Conservation (phyloP, 2,329 filamentous ascomycete species). For the Dothistroma pini region DNA sequence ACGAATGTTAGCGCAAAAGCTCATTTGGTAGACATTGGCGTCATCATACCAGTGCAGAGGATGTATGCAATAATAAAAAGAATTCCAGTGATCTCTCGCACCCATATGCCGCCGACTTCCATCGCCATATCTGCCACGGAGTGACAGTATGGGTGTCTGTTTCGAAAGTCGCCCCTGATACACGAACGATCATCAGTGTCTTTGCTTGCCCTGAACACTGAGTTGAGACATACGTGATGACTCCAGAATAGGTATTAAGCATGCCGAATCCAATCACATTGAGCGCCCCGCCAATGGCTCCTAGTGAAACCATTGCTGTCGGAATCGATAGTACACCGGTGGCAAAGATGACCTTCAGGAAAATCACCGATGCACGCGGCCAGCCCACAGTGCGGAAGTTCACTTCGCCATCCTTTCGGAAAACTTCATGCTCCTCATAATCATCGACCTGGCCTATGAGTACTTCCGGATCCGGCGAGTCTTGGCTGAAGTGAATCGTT, state of each 20-base stretch:
- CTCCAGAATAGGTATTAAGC: slow-evolving; percentile 41
- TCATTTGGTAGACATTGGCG: background rate
- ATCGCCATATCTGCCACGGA: slow-evolving; percentile 57
- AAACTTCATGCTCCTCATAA: slow-evolving; percentile 47
- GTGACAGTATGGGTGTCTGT: slow-evolving; percentile 50
- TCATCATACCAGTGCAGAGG: slow-evolving; percentile 46
- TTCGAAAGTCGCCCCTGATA: slow-evolving; percentile 44
- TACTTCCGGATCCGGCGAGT: slow-evolving; percentile 20
- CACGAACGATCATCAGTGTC: background rate
- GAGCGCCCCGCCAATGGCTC: slow-evolving; percentile 47
- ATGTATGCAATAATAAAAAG: slow-evolving; percentile 58
- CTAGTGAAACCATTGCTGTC: slow-evolving; percentile 46
- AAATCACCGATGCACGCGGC: slow-evolving; percentile 51
- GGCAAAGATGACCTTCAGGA: slow-evolving; percentile 52
- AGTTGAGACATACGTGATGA: background rate
- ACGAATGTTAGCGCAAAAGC: background rate
- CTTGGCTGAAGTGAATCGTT: slow-evolving; percentile 1
- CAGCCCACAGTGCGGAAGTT: slow-evolving; percentile 54
- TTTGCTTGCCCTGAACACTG: background rate
- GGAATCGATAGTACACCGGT: slow-evolving; percentile 51
- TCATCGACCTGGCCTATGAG: slow-evolving; percentile 24
- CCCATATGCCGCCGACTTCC: slow-evolving; percentile 50
- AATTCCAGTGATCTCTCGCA: slow-evolving; percentile 53
- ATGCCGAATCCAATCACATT: slow-evolving; percentile 48
- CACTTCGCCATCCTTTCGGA: slow-evolving; percentile 48